These are phyloP conservation scores for Xylaria polymorpha DNA, from an alignment of 2,329 filamentous ascomycete genomes.

Conservation along the genomic window DNA sequence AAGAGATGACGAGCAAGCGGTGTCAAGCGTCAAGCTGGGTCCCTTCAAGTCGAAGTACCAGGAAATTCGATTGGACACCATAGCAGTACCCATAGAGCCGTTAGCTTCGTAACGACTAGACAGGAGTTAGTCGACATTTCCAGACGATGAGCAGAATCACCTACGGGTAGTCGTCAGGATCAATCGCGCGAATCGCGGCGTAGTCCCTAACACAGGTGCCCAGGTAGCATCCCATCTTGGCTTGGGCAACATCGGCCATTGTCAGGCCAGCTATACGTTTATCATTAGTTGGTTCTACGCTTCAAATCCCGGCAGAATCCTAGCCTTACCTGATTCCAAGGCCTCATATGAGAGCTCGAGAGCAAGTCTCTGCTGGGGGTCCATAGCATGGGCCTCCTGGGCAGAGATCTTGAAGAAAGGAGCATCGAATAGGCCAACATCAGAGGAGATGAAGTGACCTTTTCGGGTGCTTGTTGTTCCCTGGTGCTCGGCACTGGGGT, in stretches of 20 bases:
- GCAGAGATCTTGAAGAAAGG: conserved; percentile 49
- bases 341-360: conserved; percentile 49
- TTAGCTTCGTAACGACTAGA: conserved; percentile 46
- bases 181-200: conserved; percentile 45
- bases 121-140: conserved; percentile 16
- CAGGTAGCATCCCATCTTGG: conserved; percentile 49
- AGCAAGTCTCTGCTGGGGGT: conserved; percentile 50
- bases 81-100: conserved; percentile 48
- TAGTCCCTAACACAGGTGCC: conserved; percentile 49
- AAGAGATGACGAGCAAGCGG: conserved; percentile 56
- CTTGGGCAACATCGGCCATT: conserved; percentile 44
- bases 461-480: conserved; percentile 45
- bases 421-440: conserved; percentile 47
- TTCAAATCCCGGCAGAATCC: neutral
- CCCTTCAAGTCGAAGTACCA: conserved; percentile 55
- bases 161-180: conserved; percentile 52
- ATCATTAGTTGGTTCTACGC: conserved; percentile 22
- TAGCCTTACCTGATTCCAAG: conserved; percentile 46
- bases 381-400: conserved; percentile 50
- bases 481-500: conserved; percentile 46
- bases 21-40: conserved; percentile 56
- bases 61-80: conserved; percentile 53
- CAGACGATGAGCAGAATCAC: conserved; percentile 11
- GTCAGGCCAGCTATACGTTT: conserved; percentile 44
- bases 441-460: conserved; percentile 47